phyloP scores from a whole-genome alignment of 2,329 filamentous ascomycete species.

The Neonectria coccinea region DNA sequence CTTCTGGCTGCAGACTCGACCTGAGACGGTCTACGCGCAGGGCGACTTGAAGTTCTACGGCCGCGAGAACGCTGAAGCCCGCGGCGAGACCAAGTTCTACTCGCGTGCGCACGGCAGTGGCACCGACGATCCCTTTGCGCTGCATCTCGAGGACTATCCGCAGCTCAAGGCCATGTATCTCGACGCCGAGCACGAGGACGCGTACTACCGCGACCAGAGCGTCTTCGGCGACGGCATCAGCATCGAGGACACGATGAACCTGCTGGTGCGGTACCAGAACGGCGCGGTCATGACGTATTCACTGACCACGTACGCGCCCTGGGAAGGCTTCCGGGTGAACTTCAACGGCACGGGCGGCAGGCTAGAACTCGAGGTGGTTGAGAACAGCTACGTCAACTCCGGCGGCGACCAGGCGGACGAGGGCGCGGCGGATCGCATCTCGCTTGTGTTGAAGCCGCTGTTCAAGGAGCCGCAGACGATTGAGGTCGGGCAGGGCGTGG shows the following conservation, averaged over 20 bases:
- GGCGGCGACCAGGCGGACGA: conserved; percentile 68
- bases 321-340: conserved; percentile 69
- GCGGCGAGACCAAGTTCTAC: conserved; percentile 65
- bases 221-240: conserved; percentile 73
- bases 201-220: conserved; percentile 71
- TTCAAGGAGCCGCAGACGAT: conserved; percentile 69
- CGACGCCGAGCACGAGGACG: conserved; percentile 72
- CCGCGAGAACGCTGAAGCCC: conserved; percentile 68
- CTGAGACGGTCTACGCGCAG: conserved; percentile 67
- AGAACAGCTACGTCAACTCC: conserved; percentile 71
- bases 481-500: conserved; percentile 62
- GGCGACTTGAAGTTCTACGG: conserved; percentile 72
- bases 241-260: conserved; percentile 73
- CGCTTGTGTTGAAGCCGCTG: conserved; percentile 58
- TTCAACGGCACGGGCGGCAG: conserved; percentile 70
- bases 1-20: conserved; percentile 69
- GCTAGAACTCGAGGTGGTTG: conserved; percentile 71
- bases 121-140: conserved; percentile 68
- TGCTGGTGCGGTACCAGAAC: conserved; percentile 68
- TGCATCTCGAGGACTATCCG: conserved; percentile 64
- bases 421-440: conserved; percentile 64
- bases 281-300: conserved; percentile 70
- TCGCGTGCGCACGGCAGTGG: conserved; percentile 62
- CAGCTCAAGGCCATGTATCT: conserved; percentile 70
- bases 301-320: conserved; percentile 70